phyloP scores from a whole-genome alignment of 768 basidiomycete species.

The Suillus weaverae region DNA sequence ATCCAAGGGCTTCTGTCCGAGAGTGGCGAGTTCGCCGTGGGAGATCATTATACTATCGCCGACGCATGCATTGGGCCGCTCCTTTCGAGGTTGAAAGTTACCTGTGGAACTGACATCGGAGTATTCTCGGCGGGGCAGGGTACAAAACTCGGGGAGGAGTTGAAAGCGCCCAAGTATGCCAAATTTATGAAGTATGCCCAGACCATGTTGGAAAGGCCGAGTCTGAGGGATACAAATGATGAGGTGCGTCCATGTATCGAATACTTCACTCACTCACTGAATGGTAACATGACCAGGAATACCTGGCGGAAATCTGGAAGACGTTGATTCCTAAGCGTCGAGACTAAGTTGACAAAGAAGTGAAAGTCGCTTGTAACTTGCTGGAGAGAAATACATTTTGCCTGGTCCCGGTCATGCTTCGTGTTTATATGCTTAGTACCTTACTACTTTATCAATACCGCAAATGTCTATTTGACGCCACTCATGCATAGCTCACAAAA shows the following conservation, averaged over 20 bases:
- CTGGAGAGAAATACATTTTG: background rate
- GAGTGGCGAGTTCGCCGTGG: slow-evolving; percentile 35
- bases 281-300: background rate
- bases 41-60: slow-evolving; percentile 41
- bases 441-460: too few relatives aligned
- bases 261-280: background rate
- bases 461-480: too few relatives aligned
- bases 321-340: background rate
- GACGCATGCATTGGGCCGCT: slow-evolving; percentile 61
- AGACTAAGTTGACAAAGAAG: background rate
- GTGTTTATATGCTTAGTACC: background rate
- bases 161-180: slow-evolving; percentile 45
- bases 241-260: slow-evolving; percentile 35
- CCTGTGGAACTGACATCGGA: slow-evolving; percentile 50
- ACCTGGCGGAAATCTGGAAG: background rate
- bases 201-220: slow-evolving; percentile 48
- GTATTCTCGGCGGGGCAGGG: slow-evolving; percentile 50
- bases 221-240: slow-evolving; percentile 54
- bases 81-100: slow-evolving; percentile 48
- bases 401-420: background rate
- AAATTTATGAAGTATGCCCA: slow-evolving; percentile 48
- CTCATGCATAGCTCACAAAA: too few relatives aligned
- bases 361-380: background rate
- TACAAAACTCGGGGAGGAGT: slow-evolving; percentile 37
- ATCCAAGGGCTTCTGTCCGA: slow-evolving; percentile 50